A percentile compares a stretch with the other conserved stretches of the same genome.
phyloP scores from a whole-genome alignment of 2,329 filamentous ascomycete species.

The Ophiostoma australiae region DNA sequence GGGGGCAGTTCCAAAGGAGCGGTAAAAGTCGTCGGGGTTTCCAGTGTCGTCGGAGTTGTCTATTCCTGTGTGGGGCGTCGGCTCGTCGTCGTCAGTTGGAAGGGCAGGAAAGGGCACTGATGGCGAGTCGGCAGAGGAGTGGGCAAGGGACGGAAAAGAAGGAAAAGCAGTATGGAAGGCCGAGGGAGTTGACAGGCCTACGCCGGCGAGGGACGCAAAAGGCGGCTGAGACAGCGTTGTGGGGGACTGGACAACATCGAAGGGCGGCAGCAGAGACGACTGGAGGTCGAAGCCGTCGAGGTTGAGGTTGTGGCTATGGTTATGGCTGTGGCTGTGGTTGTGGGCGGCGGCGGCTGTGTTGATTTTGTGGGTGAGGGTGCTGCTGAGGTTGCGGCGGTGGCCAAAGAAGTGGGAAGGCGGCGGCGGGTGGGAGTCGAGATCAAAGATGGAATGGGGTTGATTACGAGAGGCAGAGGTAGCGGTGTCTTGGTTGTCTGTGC shows the following conservation, averaged over 20 bases:
- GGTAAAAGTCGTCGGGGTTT: slow-evolving; percentile 27
- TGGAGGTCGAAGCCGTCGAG: slow-evolving; percentile 3
- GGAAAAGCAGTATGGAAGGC: slow-evolving; percentile 15
- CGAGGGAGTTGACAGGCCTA: slow-evolving; percentile 1
- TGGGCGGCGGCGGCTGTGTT: slow-evolving; percentile 2
- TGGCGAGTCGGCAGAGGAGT: neutral
- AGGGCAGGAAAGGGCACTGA: slow-evolving; percentile 9
- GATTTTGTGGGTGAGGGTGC: neutral
- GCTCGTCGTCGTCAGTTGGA: slow-evolving; percentile 26
- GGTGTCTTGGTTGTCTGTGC: slow-evolving; percentile 29
- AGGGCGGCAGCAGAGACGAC: slow-evolving; percentile 19
- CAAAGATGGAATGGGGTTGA: slow-evolving; percentile 21
- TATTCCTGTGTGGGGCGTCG: neutral
- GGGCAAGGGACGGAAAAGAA: neutral
- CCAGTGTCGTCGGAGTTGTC: slow-evolving; percentile 10
- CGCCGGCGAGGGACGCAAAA: slow-evolving; percentile 15
- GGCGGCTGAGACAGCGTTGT: slow-evolving; percentile 9
- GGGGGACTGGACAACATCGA: slow-evolving; percentile 13
- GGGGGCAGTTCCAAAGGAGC: slow-evolving; percentile 21
- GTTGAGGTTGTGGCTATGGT: no score
- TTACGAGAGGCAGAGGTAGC: neutral
- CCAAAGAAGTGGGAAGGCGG: neutral
- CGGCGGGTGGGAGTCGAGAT: slow-evolving; percentile 8
- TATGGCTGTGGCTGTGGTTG: neutral
- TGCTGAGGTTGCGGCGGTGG: slow-evolving; percentile 7